Evolutionary conservation across 1,139 yeast species (phyloP).

Genomic region (Kodamaea sp.): DNA sequence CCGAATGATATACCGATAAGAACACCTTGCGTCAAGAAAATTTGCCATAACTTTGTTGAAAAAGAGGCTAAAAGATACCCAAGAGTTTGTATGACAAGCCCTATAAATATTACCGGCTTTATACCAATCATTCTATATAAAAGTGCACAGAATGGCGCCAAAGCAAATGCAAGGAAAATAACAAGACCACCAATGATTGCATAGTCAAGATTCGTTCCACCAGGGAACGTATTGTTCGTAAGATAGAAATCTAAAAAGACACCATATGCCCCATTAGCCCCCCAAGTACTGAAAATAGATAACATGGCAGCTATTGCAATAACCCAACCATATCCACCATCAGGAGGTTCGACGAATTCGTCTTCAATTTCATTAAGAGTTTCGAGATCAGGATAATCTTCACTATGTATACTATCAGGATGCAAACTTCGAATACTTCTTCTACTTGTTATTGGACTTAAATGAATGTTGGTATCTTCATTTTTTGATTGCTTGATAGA

Average conservation of each 20-base stretch:
- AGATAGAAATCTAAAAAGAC: slow-evolving; percentile 61
- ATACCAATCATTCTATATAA: slow-evolving; percentile 32
- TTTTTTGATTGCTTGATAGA: too few relatives aligned
- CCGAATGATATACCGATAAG: slow-evolving; percentile 60
- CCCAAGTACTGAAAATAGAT: slow-evolving; percentile 62
- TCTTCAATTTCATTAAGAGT: slow-evolving; percentile 8
- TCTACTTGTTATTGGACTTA: too few relatives aligned
- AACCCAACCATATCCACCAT: slow-evolving; percentile 72
- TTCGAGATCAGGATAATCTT: slow-evolving; percentile 5
- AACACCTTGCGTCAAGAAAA: slow-evolving; percentile 69
- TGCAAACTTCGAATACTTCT: too few relatives aligned
- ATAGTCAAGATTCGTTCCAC: slow-evolving; percentile 56
- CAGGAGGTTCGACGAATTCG: slow-evolving; percentile 43
- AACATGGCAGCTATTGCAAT: slow-evolving; percentile 52
- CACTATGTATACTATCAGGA: background rate
- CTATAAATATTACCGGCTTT: slow-evolving; percentile 39
- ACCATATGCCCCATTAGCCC: slow-evolving; percentile 67
- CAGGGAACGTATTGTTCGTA: slow-evolving; percentile 43
- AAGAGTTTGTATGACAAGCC: slow-evolving; percentile 48
- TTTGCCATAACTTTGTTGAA: slow-evolving; percentile 57
- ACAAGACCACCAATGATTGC: slow-evolving; percentile 70
- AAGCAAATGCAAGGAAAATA: slow-evolving; percentile 53
- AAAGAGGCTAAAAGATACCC: slow-evolving; percentile 66
- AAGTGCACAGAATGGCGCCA: slow-evolving; percentile 51
- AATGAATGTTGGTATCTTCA: too few relatives aligned